Evolutionary conservation across 2,329 filamentous ascomycete species (phyloP), one percentile per base, ranked within the genome.

Genomic region (Sarocladium oryzae): DNA sequence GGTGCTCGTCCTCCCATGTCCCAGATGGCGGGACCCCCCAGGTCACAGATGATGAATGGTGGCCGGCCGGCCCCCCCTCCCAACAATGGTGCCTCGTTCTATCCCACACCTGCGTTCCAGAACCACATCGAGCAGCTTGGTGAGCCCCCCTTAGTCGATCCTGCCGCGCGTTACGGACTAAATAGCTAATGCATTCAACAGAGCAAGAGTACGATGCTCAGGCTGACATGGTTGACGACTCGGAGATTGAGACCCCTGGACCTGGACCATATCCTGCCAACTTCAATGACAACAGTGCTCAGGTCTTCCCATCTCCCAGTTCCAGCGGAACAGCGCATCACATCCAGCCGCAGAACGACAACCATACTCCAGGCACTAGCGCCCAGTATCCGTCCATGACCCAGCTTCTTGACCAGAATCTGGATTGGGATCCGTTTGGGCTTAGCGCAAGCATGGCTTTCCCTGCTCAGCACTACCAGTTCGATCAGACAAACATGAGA

Each of bases 171-270:
- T 13, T 30, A 30, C 13, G 82, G 77, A 78, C 23, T n/a, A 43
- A 76, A 83, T 76, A 78, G 73, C 78, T 85, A 74, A 87, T 79
- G 76, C 66, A 71, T 69, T 82, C 71, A 78, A 76, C 75, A 96
- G 92, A 97, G 75, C 90, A 95, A 78, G 92, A 97, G 75, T 97
- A 96, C 72, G 91, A 96, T 67, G 86, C 89, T 51, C 88, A 89
- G 71, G 82, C 81, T 67, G 89, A 92, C 62, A 88, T 95, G 78
- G 83, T 95, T 67, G 91, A 96, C 62, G 88, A 95, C 55, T 74
- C 84, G 58, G 85, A 88, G 60, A 80, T 84, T 57, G 85, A 89
- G 55, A 82, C 83, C 10, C 79, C 85, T 51, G 84, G 82, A 37
- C 79, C 84, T 40, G 82, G 81, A 13, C 79, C 84, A 8, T 92